Conservation (phyloP, 2,329 filamentous ascomycete species). For the Fusarium acutatum region DNA sequence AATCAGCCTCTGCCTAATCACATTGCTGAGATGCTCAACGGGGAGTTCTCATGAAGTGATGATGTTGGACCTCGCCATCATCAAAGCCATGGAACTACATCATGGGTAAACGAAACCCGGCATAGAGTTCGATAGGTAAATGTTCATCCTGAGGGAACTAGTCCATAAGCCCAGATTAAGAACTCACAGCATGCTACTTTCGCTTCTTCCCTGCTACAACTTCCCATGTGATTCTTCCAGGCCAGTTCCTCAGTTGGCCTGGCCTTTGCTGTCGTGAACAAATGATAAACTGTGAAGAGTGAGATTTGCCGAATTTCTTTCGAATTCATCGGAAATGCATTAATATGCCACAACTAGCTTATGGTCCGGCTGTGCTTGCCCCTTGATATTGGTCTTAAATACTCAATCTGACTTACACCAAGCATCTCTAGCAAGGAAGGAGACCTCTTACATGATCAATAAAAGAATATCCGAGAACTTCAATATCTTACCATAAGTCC, state of each 20-base stretch:
- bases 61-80: not conserved
- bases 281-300: no score
- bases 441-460: not conserved
- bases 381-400: not conserved
- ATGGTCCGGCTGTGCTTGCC: not conserved
- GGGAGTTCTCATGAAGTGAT: no score
- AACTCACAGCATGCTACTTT: no score
- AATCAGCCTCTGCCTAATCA: no score
- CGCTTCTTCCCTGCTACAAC: no score
- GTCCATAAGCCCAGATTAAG: not conserved
- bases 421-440: not conserved
- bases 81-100: not conserved
- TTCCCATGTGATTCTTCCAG: not conserved
- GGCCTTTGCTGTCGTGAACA: not conserved
- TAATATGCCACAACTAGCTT: not conserved
- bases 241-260: no score
- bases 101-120: not conserved
- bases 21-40: not conserved
- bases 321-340: rapidly evolving
- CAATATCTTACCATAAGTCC: no score
- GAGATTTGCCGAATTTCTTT: no score
- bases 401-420: not conserved
- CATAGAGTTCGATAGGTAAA: no score
- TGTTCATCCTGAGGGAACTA: no score
- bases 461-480: no score